phyloP scores from a whole-genome alignment of 345 rosid species.

The Eucalyptus melliodora region DNA sequence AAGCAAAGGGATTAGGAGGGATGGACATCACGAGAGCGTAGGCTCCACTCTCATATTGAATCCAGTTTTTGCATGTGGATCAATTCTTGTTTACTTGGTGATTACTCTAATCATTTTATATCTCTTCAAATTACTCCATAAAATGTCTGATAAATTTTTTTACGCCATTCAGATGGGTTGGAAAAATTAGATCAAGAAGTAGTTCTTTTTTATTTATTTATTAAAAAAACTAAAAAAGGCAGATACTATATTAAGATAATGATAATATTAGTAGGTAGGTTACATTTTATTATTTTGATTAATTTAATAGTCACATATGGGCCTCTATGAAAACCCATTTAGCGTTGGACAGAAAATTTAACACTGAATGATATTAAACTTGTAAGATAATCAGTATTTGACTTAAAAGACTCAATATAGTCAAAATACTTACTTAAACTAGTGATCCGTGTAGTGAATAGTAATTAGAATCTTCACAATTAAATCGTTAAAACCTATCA shows the following conservation, averaged over 20 bases:
- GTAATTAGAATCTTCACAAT: not conserved
- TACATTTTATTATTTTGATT: not conserved
- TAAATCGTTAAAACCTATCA: not conserved
- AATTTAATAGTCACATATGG: not conserved
- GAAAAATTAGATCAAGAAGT: not conserved
- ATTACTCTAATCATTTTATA: not conserved
- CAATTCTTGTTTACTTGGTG: not conserved
- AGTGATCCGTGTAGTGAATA: not conserved
- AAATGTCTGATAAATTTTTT: not conserved
- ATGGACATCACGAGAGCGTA: not conserved
- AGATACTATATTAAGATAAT: not conserved
- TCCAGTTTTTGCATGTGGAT: not conserved
- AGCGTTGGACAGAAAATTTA: not conserved
- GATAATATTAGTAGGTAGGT: not conserved
- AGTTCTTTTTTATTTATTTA: fast-evolving
- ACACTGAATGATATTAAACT: not conserved
- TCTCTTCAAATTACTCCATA: not conserved
- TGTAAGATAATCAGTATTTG: not conserved
- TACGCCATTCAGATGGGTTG: not conserved
- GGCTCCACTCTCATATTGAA: not conserved
- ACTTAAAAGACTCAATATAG: not conserved
- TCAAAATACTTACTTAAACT: not conserved
- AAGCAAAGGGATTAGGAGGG: not conserved
- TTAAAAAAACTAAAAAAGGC: not conserved
- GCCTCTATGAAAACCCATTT: not conserved